phyloP scores from a whole-genome alignment of 1,284 basidiomycete genomes.

The Abortiporus biennis region DNA sequence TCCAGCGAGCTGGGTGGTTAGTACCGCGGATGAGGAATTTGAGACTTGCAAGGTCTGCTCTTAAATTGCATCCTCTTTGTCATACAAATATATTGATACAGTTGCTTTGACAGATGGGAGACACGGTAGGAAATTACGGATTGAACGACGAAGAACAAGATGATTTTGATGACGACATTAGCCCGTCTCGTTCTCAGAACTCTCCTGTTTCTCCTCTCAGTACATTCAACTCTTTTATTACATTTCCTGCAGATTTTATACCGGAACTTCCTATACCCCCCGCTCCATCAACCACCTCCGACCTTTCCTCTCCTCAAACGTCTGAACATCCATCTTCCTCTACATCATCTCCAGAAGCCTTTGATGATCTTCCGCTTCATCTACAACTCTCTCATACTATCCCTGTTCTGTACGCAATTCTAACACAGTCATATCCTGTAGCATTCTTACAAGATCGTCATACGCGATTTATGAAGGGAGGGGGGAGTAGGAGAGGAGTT shows the following conservation, averaged over 20 bases:
- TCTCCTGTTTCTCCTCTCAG: too few relatives aligned
- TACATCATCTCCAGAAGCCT: constrained; percentile 34
- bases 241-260: too few relatives aligned
- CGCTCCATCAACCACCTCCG: constrained; percentile 6
- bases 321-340: constrained; percentile 18
- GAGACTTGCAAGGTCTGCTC: constrained; percentile 45
- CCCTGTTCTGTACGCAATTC: constrained; percentile 51
- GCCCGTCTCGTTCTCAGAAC: too few relatives aligned
- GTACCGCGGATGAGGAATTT: constrained; percentile 49
- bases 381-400: constrained; percentile 61
- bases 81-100: constrained; percentile 7
- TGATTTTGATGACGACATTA: constrained; percentile 35
- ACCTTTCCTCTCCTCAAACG: constrained; percentile 23
- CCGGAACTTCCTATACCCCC: too few relatives aligned
- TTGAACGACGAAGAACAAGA: constrained; percentile 43
- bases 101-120: constrained; percentile 39
- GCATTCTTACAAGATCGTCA: constrained; percentile 48
- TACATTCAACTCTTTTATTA: too few relatives aligned
- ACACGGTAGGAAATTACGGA: constrained; percentile 40
- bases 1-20: constrained; percentile 47
- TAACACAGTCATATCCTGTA: constrained; percentile 46
- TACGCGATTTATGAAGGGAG: constrained; percentile 52
- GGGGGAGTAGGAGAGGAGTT: constrained; percentile 36
- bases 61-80: constrained; percentile 2
- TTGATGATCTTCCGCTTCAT: constrained; percentile 40